phyloP scores from a whole-genome alignment of 345 rosid genomes.

The Xanthoceras sorbifolium region DNA sequence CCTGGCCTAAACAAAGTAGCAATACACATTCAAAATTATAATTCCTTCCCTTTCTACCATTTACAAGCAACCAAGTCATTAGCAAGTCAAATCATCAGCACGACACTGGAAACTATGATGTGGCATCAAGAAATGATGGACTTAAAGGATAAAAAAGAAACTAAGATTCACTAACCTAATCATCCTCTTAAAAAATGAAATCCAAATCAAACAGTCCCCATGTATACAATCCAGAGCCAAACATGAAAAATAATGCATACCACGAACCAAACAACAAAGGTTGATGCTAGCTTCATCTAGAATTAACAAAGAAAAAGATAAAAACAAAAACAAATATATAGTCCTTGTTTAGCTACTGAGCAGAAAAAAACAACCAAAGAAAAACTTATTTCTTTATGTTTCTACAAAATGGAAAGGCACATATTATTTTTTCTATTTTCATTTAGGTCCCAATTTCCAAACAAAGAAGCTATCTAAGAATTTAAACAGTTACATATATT shows the following conservation, averaged over 20 bases:
- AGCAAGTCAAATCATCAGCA: neutral
- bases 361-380: neutral
- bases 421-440: too few relatives aligned
- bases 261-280: conserved; percentile 6
- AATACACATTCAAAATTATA: conserved; percentile 5
- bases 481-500: conserved; percentile 8
- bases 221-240: neutral
- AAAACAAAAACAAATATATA: neutral
- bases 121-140: neutral
- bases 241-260: neutral
- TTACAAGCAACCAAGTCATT: neutral
- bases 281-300: conserved; percentile 14
- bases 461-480: conserved; percentile 15
- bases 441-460: conserved; percentile 18
- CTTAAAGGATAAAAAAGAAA: neutral
- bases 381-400: neutral
- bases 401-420: neutral
- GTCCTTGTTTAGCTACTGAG: neutral
- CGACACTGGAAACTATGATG: conserved; percentile 3
- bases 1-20: conserved; percentile 3
- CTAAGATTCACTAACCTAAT: neutral
- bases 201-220: neutral
- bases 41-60: neutral
- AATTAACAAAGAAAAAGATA: neutral
- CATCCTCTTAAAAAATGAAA: neutral